Percentiles rank a stretch among this genome's conserved stretches.
Evolutionary conservation across 2,329 filamentous ascomycete genomes (phyloP).

Genomic region (Geosmithia putterillii): DNA sequence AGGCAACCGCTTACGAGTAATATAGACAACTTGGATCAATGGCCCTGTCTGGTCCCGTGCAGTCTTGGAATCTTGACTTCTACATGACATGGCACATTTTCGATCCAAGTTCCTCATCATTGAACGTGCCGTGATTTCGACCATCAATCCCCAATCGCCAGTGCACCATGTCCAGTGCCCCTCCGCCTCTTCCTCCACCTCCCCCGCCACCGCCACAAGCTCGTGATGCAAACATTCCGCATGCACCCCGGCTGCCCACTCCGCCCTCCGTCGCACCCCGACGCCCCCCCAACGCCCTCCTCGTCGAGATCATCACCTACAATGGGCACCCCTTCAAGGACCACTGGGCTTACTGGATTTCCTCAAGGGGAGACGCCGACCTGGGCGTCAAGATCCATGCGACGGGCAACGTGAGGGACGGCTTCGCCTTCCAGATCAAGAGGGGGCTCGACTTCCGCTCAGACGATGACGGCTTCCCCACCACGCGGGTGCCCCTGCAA

Average conservation of each 20-base stretch:
- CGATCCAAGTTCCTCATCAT: too few relatives aligned
- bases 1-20: too few relatives aligned
- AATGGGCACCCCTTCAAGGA: slow-evolving; percentile 20
- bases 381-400: slow-evolving; percentile 17
- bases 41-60: too few relatives aligned
- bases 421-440: slow-evolving; percentile 17
- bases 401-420: slow-evolving; percentile 15
- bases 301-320: slow-evolving; percentile 16
- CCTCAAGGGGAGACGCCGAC: slow-evolving; percentile 5
- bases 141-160: too few relatives aligned
- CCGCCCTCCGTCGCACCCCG: slow-evolving; percentile 1
- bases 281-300: slow-evolving; percentile 9
- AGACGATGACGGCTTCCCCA: slow-evolving; percentile 5
- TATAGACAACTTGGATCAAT: too few relatives aligned
- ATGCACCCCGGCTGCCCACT: background rate
- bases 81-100: too few relatives aligned
- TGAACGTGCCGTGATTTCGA: too few relatives aligned
- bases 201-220: background rate
- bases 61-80: too few relatives aligned
- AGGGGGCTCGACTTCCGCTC: slow-evolving; percentile 11
- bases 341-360: slow-evolving; percentile 20
- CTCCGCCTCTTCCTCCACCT: background rate
- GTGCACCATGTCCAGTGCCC: too few relatives aligned
- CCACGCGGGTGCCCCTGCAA: slow-evolving; percentile 13
- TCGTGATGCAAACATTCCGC: background rate